Conservation (phyloP, 2,329 filamentous ascomycete species). For the Pyricularia sp. region DNA sequence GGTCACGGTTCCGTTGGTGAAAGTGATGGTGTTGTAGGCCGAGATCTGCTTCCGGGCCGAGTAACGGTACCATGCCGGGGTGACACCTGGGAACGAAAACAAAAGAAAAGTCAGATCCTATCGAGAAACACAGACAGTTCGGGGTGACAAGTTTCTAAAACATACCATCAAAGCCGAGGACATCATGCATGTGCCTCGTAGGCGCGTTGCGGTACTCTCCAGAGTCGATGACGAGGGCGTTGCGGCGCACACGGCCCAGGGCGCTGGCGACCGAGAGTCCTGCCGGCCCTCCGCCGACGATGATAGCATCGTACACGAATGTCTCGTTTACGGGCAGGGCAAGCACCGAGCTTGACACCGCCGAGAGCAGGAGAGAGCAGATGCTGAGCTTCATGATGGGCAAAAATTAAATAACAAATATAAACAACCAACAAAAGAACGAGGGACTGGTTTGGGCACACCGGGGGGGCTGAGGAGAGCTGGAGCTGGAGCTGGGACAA, state of each 20-base stretch:
- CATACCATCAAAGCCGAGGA: constrained; percentile 45
- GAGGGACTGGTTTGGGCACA: background rate
- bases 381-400: background rate
- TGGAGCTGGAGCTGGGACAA: background rate
- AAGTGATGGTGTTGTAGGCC: constrained; percentile 33
- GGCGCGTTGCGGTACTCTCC: constrained; percentile 42
- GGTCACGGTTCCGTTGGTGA: constrained; percentile 39
- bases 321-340: background rate
- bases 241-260: constrained; percentile 43
- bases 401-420: background rate
- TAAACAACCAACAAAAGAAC: background rate
- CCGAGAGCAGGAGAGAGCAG: background rate
- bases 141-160: background rate
- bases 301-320: constrained; percentile 35
- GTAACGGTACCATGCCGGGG: constrained; percentile 39
- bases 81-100: constrained; percentile 26
- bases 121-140: background rate
- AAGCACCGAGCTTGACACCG: background rate
- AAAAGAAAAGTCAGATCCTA: background rate
- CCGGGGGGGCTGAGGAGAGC: background rate
- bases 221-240: constrained; percentile 43
- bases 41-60: constrained; percentile 38
- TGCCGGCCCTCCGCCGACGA: constrained; percentile 44
- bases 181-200: constrained; percentile 48
- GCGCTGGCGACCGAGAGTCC: constrained; percentile 41